Conservation (phyloP, 2,329 filamentous ascomycete species). For the Keithomyces neogunnii region DNA sequence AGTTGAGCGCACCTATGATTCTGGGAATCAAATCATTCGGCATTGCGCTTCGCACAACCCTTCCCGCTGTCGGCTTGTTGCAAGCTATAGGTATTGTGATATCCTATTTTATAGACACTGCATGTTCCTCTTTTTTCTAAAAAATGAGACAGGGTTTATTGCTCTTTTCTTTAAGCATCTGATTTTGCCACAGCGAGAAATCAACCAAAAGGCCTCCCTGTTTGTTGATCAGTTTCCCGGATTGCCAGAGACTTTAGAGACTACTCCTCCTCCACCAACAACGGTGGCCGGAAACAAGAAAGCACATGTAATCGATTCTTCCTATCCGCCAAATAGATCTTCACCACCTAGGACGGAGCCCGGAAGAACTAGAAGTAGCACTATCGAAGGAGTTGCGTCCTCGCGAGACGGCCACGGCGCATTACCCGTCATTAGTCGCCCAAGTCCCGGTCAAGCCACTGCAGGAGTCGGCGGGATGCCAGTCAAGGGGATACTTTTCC, state of each 20-base stretch:
- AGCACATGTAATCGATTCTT: background rate
- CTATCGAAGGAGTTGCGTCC: background rate
- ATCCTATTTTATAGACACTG: background rate
- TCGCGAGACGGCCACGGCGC: constrained; percentile 13
- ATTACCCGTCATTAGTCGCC: constrained; percentile 29
- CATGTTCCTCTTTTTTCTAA: constrained; percentile 20
- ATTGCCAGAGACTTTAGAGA: background rate
- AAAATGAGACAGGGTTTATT: constrained; percentile 1
- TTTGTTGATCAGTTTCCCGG: constrained; percentile 2
- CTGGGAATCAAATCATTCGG: constrained; percentile 35
- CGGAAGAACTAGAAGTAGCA: background rate
- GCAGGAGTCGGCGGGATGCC: constrained; percentile 29
- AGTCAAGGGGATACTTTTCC: constrained; percentile 32
- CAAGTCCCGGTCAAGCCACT: constrained; percentile 25
- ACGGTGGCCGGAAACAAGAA: background rate
- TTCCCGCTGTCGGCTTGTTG: constrained; percentile 42
- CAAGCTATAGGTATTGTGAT: constrained; percentile 36
- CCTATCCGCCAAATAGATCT: background rate
- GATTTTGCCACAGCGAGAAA: constrained; percentile 7
- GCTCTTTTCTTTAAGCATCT: constrained; percentile 19
- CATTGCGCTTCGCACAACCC: constrained; percentile 36
- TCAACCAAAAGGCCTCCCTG: constrained; percentile 1
- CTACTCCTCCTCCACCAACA: background rate
- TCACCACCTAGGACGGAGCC: background rate
- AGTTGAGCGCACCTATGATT: constrained; percentile 44